These are phyloP conservation scores for Cystobasidium pallidum DNA, from an alignment of 1,284 basidiomycete genomes.

Conservation along the genomic window DNA sequence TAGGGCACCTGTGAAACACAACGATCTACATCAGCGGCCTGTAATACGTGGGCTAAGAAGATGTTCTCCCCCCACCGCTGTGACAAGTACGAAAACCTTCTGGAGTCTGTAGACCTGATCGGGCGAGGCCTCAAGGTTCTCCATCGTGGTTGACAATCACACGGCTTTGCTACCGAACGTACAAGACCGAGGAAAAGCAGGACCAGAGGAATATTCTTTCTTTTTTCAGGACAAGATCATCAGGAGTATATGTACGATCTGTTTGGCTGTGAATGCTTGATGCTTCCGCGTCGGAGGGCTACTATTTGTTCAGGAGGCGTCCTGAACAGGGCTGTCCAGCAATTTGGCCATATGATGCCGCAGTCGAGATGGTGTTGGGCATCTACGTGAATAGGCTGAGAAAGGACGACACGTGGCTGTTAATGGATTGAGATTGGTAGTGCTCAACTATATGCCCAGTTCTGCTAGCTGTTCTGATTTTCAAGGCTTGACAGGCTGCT, in stretches of 20 bases:
- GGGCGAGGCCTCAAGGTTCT: background rate
- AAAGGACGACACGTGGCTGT: too few species aligned
- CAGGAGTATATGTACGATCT: background rate
- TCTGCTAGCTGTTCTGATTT: too few species aligned
- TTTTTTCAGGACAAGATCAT: background rate
- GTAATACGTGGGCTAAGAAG: too few species aligned
- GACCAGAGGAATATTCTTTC: background rate
- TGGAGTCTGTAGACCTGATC: slow-evolving; percentile 35
- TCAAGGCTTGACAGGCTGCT: too few species aligned
- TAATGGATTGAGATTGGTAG: too few species aligned
- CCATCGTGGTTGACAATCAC: background rate
- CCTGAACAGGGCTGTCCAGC: background rate
- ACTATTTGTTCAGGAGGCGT: background rate
- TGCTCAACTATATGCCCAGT: too few species aligned
- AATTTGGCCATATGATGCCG: too few species aligned
- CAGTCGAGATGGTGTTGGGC: too few species aligned
- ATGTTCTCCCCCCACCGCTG: slow-evolving; percentile 35
- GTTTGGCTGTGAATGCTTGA: background rate
- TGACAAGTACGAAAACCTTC: slow-evolving; percentile 22
- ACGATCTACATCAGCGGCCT: background rate
- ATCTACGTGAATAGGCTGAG: too few species aligned
- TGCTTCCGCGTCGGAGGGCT: background rate
- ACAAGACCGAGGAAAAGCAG: background rate
- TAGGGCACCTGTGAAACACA: slow-evolving; percentile 23
- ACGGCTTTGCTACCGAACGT: background rate